Evolutionary conservation across 2,329 filamentous ascomycete genomes (phyloP), one percentile per base, ranked within the genome.

Genomic region (Fusarium nelsonii): DNA sequence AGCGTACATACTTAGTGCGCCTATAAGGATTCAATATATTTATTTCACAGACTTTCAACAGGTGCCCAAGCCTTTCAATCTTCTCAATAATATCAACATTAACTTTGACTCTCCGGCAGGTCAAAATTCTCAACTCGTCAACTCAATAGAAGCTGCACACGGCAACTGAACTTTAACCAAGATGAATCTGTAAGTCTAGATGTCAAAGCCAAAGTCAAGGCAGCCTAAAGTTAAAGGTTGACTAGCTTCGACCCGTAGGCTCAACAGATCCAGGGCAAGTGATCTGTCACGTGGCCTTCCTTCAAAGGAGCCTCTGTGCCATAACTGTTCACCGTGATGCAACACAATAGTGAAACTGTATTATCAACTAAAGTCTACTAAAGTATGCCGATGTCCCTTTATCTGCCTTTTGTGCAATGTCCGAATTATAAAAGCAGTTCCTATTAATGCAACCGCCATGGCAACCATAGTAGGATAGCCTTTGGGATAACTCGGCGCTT

Each of bases 401-500:
- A 69, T 37, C 23, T 72, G 53, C 12, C 37, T 36, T 39, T 60
- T 65, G 6, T 72, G 69, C 34, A 72, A 20, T 1, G 18, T 72
- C 5, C 84, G 76, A 26, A 87, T 84, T 1, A 78, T 51, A 28
- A 89, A 80, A 0, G 87, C 78, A 9, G 80, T 85, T 0, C 72
- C 75, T 41, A 90, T 88, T 52, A 90, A 71, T 2, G 78, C 77
- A 0, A 82, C 73, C 0, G 84, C 81, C 36, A 90, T 73, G 8
- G 82, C 80, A 7, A 85, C 78, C 66, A 84, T 83, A 0, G 87
- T 89, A 11, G 87, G 82, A 54, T 85, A 91, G 0, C 89, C 90
- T 69, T 88, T 90, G 0, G 78, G 80, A 58, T 91, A 91, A 40
- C 79, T 68, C 0, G 89, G 89, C 0, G 85, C 87, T 63, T 91